Evolutionary conservation across 2,329 filamentous ascomycete species (phyloP).

Genomic region (Diaporthe destruens): DNA sequence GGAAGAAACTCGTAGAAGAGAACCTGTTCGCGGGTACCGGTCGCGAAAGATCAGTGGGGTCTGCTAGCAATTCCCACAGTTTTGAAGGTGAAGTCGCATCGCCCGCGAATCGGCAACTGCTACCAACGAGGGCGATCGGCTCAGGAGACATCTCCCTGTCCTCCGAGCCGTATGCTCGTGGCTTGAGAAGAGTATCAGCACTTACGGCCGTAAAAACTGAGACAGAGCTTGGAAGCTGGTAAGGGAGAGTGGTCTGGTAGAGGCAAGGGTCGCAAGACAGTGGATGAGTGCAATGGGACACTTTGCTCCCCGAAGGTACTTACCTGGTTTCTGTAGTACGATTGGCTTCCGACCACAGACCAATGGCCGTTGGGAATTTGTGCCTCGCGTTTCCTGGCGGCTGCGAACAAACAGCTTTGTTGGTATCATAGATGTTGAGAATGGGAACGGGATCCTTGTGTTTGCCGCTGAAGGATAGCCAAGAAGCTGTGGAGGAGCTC

Average conservation of each 20-base stretch:
- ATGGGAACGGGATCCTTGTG: not conserved
- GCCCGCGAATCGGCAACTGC: constrained; percentile 52
- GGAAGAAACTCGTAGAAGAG: constrained; percentile 49
- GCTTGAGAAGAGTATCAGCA: not conserved
- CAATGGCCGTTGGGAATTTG: not conserved
- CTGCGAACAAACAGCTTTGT: not conserved
- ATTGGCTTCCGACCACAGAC: no score
- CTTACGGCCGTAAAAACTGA: not conserved
- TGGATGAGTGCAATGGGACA: no score
- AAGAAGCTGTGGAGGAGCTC: no score
- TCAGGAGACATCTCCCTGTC: constrained; percentile 43
- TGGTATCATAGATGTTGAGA: not conserved
- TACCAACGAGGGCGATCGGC: constrained; percentile 48
- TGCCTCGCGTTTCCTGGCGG: not conserved
- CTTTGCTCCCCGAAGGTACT: not conserved
- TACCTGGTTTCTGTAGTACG: not conserved
- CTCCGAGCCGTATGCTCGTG: constrained; percentile 4
- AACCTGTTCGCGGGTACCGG: constrained; percentile 48
- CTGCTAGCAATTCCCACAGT: constrained; percentile 49
- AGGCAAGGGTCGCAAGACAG: not conserved
- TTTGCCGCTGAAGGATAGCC: no score
- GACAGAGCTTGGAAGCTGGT: not conserved
- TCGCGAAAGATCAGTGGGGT: constrained; percentile 47
- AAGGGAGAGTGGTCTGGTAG: no score
- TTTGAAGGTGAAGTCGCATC: constrained; percentile 48